These are phyloP conservation scores for Podospora anserina DNA, from an alignment of 495 filamentous ascomycete genomes.

Conservation along the genomic window DNA sequence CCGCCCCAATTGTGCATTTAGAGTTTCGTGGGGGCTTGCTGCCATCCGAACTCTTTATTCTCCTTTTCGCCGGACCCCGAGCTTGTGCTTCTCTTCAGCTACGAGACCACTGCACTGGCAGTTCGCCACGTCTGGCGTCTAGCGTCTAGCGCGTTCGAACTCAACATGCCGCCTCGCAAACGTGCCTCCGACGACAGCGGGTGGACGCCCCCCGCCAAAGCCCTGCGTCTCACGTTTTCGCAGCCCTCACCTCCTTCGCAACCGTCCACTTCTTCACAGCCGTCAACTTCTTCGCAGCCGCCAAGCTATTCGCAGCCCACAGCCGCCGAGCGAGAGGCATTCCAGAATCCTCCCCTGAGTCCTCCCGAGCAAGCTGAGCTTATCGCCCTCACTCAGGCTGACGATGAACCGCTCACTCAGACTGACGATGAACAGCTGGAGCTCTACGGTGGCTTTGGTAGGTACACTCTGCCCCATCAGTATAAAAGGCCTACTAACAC, in stretches of 20 bases:
- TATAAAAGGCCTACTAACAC: background rate
- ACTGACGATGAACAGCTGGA: constrained; percentile 48
- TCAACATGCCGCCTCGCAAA: constrained; percentile 4
- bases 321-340: background rate
- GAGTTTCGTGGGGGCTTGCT: background rate
- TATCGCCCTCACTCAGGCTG: constrained; percentile 48
- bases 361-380: constrained; percentile 29
- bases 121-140: background rate
- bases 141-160: background rate
- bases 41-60: background rate
- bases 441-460: constrained; percentile 50
- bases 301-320: no score
- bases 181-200: background rate
- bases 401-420: constrained; percentile 46
- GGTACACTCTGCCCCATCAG: constrained; percentile 1
- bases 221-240: background rate
- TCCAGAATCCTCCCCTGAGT: constrained; percentile 1
- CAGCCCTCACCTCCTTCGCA: background rate
- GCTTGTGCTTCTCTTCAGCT: background rate
- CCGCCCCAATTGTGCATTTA: constrained; percentile 5
- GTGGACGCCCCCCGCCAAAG: background rate
- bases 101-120: background rate
- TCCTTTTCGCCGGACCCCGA: background rate
- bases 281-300: background rate
- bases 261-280: background rate